phyloP scores from a whole-genome alignment of 2,329 filamentous ascomycete genomes.

The Didymella exigua region DNA sequence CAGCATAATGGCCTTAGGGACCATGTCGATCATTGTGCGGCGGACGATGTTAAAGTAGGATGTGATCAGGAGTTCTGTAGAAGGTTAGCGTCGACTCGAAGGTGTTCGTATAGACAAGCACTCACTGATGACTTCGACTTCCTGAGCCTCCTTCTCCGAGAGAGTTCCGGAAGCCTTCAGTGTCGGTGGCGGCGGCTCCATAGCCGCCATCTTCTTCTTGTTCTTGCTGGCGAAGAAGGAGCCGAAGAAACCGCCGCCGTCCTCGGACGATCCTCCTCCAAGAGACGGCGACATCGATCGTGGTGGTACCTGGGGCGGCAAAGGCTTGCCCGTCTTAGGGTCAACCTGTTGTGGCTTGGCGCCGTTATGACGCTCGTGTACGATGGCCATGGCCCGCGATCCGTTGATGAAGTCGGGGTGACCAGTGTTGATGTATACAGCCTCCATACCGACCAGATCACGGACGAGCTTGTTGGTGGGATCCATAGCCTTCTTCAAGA shows the following conservation, averaged over 20 bases:
- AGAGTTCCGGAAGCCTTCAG: constrained; percentile 94
- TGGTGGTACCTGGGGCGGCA: constrained; percentile 70
- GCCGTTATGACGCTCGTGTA: constrained; percentile 87
- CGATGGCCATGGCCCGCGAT: constrained; percentile 95
- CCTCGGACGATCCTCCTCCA: constrained; percentile 52
- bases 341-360: constrained; percentile 91
- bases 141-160: constrained; percentile 90
- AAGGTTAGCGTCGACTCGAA: constrained; percentile 22
- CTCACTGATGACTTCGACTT: constrained; percentile 98
- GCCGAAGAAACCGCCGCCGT: constrained; percentile 81
- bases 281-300: constrained; percentile 78
- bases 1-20: constrained; percentile 98
- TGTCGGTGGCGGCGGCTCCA: constrained; percentile 91
- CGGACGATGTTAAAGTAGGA: constrained; percentile 99
- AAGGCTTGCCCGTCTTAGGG: constrained; percentile 96
- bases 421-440: constrained; percentile 97
- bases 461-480: constrained; percentile 96
- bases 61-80: constrained; percentile 83
- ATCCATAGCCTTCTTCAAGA: constrained; percentile 99
- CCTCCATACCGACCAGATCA: constrained; percentile 93
- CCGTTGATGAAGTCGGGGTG: constrained; percentile 98
- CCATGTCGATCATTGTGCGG: constrained; percentile 99
- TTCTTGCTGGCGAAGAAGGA: constrained; percentile 99
- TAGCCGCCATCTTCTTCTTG: constrained; percentile 99
- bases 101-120: constrained; percentile 28